These are phyloP conservation scores for Geosmithia putterillii DNA, from an alignment of 2,329 filamentous ascomycete genomes.

Conservation along the genomic window DNA sequence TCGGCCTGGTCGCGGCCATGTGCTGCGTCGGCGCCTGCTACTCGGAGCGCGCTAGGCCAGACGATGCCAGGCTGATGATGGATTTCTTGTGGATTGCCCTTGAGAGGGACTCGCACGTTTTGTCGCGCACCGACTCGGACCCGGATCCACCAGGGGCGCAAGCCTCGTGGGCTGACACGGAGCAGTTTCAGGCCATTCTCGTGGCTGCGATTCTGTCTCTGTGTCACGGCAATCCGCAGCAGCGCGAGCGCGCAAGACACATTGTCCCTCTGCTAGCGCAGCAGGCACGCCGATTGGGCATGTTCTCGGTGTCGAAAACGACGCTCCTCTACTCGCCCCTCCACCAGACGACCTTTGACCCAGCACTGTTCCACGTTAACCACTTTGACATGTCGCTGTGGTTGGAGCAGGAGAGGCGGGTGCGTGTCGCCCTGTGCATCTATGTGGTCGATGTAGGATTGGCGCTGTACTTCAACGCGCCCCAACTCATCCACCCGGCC, in stretches of 20 bases:
- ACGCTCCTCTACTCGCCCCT: conserved; percentile 42
- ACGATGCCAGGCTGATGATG: conserved; percentile 56
- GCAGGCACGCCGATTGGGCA: conserved; percentile 41
- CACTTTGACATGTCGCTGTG: conserved; percentile 54
- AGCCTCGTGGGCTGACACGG: conserved; percentile 30
- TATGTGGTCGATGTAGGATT: conserved; percentile 53
- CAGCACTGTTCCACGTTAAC: conserved; percentile 30
- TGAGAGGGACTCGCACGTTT: conserved; percentile 39
- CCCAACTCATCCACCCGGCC: conserved; percentile 48
- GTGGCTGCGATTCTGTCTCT: conserved; percentile 49
- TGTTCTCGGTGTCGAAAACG: conserved; percentile 40
- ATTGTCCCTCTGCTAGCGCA: conserved; percentile 44
- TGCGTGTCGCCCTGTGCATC: conserved; percentile 51
- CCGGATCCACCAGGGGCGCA: conserved; percentile 12
- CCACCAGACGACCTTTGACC: conserved; percentile 41
- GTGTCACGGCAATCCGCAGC: conserved; percentile 58
- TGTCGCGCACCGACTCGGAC: conserved; percentile 15
- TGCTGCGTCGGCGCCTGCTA: conserved; percentile 66
- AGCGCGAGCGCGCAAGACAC: conserved; percentile 50
- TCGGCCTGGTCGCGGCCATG: conserved; percentile 56
- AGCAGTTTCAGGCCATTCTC: conserved; percentile 56
- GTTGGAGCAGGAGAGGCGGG: conserved; percentile 60
- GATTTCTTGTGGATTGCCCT: conserved; percentile 48
- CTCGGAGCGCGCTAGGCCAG: conserved; percentile 46
- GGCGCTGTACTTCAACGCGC: conserved; percentile 60